phyloP scores from a whole-genome alignment of 148 eudicot species.

The Silene latifolia region DNA sequence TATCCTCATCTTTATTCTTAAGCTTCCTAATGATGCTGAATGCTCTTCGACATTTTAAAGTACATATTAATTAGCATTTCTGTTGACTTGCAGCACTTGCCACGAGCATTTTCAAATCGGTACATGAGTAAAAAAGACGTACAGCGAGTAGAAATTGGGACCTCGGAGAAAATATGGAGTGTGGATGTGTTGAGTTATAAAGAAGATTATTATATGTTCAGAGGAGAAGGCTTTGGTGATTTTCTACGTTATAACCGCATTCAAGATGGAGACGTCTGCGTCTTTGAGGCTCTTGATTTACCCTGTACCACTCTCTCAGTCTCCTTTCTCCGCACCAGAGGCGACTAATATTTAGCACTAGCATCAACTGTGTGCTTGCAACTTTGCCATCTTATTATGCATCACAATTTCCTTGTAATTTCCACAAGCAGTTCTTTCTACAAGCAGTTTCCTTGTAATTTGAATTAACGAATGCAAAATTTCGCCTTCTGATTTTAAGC shows the following conservation, averaged over 20 bases:
- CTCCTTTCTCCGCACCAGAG: neutral
- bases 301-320: neutral
- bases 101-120: neutral
- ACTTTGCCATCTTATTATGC: too few relatives aligned
- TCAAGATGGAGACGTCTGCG: constrained; percentile 7
- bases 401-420: too few relatives aligned
- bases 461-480: neutral
- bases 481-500: neutral
- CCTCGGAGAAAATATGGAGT: neutral
- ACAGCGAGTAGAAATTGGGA: neutral
- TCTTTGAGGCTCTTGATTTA: constrained; percentile 6
- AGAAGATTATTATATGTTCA: neutral
- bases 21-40: neutral
- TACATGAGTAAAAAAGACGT: neutral
- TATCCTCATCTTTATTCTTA: neutral
- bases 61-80: neutral
- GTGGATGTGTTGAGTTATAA: neutral
- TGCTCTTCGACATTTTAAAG: neutral
- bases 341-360: neutral
- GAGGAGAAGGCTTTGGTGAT: neutral
- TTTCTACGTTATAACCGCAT: neutral
- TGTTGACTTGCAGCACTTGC: constrained; percentile 12
- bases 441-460: neutral
- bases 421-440: neutral
- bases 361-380: neutral